phyloP scores from a whole-genome alignment of 2,329 filamentous ascomycete species.

The Aspergillus pseudoviridinutans region DNA sequence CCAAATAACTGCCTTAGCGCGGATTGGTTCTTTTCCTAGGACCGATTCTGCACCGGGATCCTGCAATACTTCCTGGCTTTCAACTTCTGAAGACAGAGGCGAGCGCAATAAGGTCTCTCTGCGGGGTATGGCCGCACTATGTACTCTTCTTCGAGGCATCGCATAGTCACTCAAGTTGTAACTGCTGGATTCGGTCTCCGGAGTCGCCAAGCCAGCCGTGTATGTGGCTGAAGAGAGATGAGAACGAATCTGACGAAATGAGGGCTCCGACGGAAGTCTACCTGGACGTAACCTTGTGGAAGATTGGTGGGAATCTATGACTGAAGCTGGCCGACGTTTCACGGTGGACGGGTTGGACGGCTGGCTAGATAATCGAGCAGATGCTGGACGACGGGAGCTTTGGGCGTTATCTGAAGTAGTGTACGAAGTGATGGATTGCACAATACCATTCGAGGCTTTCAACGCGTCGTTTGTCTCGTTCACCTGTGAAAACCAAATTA shows the following conservation, averaged over 20 bases:
- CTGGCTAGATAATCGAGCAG: slow-evolving; percentile 21
- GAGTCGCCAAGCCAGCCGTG: slow-evolving; percentile 37
- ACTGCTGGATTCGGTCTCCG: slow-evolving; percentile 35
- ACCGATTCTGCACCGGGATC: slow-evolving; percentile 9
- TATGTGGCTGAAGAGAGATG: slow-evolving; percentile 24
- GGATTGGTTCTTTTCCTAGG: slow-evolving; percentile 14
- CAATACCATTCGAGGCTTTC: slow-evolving; percentile 44
- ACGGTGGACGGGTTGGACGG: slow-evolving; percentile 21
- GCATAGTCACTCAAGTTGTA: slow-evolving; percentile 25
- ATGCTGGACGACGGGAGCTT: slow-evolving; percentile 22
- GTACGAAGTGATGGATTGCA: slow-evolving; percentile 44
- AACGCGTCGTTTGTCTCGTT: slow-evolving; percentile 43
- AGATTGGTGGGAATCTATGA: slow-evolving; percentile 51
- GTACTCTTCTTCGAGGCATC: slow-evolving; percentile 26
- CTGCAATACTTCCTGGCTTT: slow-evolving; percentile 17
- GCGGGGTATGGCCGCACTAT: slow-evolving; percentile 31
- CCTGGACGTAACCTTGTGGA: slow-evolving; percentile 28
- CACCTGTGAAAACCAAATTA: slow-evolving; percentile 32
- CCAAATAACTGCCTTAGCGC: slow-evolving; percentile 9
- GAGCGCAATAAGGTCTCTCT: slow-evolving; percentile 29
- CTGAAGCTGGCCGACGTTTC: slow-evolving; percentile 50
- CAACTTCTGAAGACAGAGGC: slow-evolving; percentile 30
- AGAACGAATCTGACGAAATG: slow-evolving; percentile 44
- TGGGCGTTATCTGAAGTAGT: slow-evolving; percentile 38
- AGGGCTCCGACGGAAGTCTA: slow-evolving; percentile 46